Base-by-base conservation (phyloP, 805 yeast genomes). In the Dipodascus geniculatus region DNA sequence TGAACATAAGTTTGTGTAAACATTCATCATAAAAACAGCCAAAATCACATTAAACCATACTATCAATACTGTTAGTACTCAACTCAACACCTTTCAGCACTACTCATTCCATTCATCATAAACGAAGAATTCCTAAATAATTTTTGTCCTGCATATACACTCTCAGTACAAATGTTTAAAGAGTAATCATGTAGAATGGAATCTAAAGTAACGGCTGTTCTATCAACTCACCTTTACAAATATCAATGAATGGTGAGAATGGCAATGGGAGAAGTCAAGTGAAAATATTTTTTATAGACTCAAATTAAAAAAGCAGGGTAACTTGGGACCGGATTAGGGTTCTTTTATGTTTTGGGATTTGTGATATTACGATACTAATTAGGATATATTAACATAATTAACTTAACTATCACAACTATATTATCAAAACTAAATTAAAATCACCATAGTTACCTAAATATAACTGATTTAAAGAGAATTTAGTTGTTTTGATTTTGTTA, bases 121-220 rank as follows among this genome's bases (percentile, higher is more conserved):
- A 38, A 38, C 44, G 44, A 38, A 38, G 44, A 38, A 38, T 38
- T 38, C 44, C 44, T 38, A 38, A n/a, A 28, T 14, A 6, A 38
- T 38, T 38, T 38, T 38, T 38, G 44, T 38, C 44, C 44, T 38
- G 44, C 44, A 38, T 38, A 38, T 38, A 38, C 44, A 38, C 44
- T 38, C 44, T 38, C 44, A 38, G 44, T 38, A 14, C 44, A 38
- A 38, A n/a, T 11, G 44, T 38, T 11, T n/a, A 38, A 6, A 16
- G 20, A 6, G 17, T 38, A 38, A 38, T 38, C 44, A 38, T 28
- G 33, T 28, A 28, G 33, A 6, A 28, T 28, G 33, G n/a, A 28
- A 28, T 28, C 33, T 6, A 28, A 28, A 11, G 9, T 6, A 28
- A 6, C 11, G 6, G 33, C 6, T 6, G 11, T 28, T 28, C 6